Evolutionary conservation across 169 alveolate genomes (phyloP).

Genomic region (Plasmodium reichenowi): DNA sequence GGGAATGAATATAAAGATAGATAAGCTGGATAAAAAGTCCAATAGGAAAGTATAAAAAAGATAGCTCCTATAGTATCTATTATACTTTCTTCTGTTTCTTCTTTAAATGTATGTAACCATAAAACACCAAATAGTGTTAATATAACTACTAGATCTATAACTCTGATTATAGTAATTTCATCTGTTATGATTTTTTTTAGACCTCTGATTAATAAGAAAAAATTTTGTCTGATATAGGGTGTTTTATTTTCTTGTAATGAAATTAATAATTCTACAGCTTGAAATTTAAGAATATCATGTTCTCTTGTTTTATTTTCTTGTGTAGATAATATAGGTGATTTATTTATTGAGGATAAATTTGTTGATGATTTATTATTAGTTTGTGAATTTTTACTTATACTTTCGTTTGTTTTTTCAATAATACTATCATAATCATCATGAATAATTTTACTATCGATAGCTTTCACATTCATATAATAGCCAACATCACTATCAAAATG

Average conservation of each 20-base stretch:
- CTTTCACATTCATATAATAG: slow-evolving; percentile 24
- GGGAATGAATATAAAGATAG: slow-evolving; percentile 79
- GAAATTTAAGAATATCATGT: slow-evolving; percentile 17
- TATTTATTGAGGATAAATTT: neutral
- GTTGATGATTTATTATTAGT: neutral
- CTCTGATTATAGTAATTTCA: slow-evolving; percentile 31
- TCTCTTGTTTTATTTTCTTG: slow-evolving; percentile 31
- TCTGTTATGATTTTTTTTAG: slow-evolving; percentile 43
- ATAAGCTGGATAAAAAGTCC: slow-evolving; percentile 71
- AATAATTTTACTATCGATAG: slow-evolving; percentile 27
- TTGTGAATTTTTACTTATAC: neutral
- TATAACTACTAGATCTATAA: slow-evolving; percentile 34
- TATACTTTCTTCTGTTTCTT: slow-evolving; percentile 41
- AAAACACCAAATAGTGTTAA: slow-evolving; percentile 52
- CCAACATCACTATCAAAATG: slow-evolving; percentile 14
- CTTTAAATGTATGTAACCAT: slow-evolving; percentile 53
- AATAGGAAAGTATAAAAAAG: slow-evolving; percentile 65
- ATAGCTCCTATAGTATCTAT: slow-evolving; percentile 68
- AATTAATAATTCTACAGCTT: slow-evolving; percentile 38
- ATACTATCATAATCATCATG: slow-evolving; percentile 47
- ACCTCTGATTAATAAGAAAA: slow-evolving; percentile 47
- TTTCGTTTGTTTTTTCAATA: neutral
- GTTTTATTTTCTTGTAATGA: slow-evolving; percentile 46
- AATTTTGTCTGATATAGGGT: slow-evolving; percentile 29
- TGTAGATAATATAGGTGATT: neutral